These are phyloP conservation scores for Spencermartinsiella europaea DNA, from an alignment of 805 yeast genomes.

Conservation along the genomic window DNA sequence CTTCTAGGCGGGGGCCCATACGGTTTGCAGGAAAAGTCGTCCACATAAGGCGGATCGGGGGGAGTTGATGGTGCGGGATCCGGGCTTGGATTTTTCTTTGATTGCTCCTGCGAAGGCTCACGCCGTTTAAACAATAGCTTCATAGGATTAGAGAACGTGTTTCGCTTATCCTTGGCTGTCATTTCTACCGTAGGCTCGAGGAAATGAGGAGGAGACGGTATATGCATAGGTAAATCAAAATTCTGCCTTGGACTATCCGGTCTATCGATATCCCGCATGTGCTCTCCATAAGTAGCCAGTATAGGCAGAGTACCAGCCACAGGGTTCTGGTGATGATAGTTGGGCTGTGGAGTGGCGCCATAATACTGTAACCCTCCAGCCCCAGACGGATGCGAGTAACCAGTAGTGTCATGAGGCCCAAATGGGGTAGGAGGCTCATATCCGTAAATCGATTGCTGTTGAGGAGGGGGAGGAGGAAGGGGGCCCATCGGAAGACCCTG, in stretches of 20 bases:
- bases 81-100: not conserved
- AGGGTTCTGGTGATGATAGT: not conserved
- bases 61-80: conserved; percentile 4
- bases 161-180: conserved; percentile 8
- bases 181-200: conserved; percentile 5
- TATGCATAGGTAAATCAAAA: not conserved
- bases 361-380: not conserved
- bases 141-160: conserved; percentile 10
- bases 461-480: too few species aligned
- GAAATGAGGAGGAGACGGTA: not conserved
- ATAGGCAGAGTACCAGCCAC: not conserved
- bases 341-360: conserved; percentile 1
- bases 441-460: not conserved
- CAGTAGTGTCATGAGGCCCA: not conserved
- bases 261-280: not conserved
- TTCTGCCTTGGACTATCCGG: conserved; percentile 5
- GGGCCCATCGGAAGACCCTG: not conserved
- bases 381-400: not conserved
- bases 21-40: conserved; percentile 19
- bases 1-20: conserved; percentile 21
- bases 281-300: not conserved
- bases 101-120: conserved; percentile 9
- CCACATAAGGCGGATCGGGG: conserved; percentile 12
- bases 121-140: conserved; percentile 10
- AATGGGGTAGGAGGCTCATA: not conserved